Conservation (phyloP, 2,329 filamentous ascomycete genomes). For the Colletotrichum aenigma region DNA sequence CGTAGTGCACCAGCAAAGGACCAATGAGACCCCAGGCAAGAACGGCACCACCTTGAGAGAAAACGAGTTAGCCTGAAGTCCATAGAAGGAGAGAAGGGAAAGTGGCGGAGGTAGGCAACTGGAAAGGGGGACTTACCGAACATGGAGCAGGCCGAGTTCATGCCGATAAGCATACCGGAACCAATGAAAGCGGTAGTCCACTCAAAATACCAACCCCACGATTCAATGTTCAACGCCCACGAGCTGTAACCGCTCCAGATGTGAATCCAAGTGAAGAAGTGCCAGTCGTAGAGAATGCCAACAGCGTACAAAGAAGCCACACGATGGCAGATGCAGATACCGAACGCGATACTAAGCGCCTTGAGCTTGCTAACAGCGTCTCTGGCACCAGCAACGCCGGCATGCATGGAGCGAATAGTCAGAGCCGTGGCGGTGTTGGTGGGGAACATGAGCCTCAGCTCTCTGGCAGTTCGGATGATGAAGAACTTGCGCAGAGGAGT, state of each 20-base stretch:
- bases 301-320: constrained; percentile 63
- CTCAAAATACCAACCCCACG: constrained; percentile 66
- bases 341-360: constrained; percentile 56
- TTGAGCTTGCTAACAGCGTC: constrained; percentile 62
- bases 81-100: not conserved
- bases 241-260: constrained; percentile 59
- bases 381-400: constrained; percentile 52
- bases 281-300: constrained; percentile 66
- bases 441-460: constrained; percentile 64
- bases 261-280: constrained; percentile 57
- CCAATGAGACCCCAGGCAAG: constrained; percentile 60
- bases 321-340: constrained; percentile 53
- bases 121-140: constrained; percentile 33
- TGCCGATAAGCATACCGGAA: constrained; percentile 53
- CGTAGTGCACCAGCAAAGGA: constrained; percentile 51
- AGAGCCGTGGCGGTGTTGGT: constrained; percentile 64
- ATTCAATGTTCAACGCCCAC: constrained; percentile 56
- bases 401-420: constrained; percentile 68
- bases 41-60: constrained; percentile 45
- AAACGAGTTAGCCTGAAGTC: not conserved
- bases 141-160: constrained; percentile 63
- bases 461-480: constrained; percentile 67
- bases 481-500: constrained; percentile 71
- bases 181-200: constrained; percentile 66
- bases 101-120: fast-evolving